Evolutionary conservation across 2,329 filamentous ascomycete genomes (phyloP), one percentile per base, ranked within the genome.

Genomic region (Coleophoma eucalyptorum): DNA sequence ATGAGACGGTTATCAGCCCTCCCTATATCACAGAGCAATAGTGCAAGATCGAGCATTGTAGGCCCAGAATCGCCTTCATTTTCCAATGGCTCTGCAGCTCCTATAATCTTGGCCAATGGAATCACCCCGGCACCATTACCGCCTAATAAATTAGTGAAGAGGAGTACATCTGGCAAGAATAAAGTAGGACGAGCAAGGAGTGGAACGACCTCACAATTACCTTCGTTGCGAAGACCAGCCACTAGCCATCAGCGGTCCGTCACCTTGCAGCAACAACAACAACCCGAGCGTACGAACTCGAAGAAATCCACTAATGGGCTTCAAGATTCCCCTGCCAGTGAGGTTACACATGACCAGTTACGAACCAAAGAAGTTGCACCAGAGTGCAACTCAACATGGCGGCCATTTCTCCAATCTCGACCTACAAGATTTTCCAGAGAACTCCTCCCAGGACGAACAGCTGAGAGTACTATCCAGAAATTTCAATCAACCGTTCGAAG

Each of bases 111-210:
- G 3, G 54, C 57, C 48, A 54, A 60, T 43, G 52, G 49, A 21
- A 59, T 51, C 43, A 68, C 71, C 10, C 67, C 72, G 19, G 59
- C 67, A 15, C 75, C 75, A 54, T 67, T 81, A 32, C 73, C 81
- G 8, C 85, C 83, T 16, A 92, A 92, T 68, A 91, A 90, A 71
- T 75, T 92, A 38, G 87, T 91, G 48, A 93, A 93, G 69, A 82
- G 87, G 53, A 77, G 81, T 35, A 77, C 84, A 3, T 82, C 86
- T 18, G 71, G 74, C 43, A 76, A 77, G 56, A 70, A 70, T 47
- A 63, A 72, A 48, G 65, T 73, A 44, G 70, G 75, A 5, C 57
- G 71, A 32, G 64, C 70, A 31, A 72, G 74, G 51, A 75, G 73
- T 52, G 73, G 77, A 55, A 76, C 83, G 32, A 81, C 72, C 56